Conservation (phyloP, 208 protist genomes). For the Leishmania mexicana region DNA sequence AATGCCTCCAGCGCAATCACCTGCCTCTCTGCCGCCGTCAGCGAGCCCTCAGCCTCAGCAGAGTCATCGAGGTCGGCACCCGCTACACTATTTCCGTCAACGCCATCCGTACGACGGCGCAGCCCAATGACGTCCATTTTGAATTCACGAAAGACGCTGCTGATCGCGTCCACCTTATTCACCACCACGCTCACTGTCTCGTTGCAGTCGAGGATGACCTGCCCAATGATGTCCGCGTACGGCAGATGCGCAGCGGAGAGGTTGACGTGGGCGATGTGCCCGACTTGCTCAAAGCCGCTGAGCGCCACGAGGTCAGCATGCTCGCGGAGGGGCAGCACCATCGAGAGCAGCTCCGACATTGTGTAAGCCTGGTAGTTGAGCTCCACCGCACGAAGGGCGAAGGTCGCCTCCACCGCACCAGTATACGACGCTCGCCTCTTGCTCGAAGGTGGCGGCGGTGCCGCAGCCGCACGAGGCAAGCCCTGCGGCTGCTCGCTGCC, state of each 20-base stretch:
- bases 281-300: conserved; percentile 89
- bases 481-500: neutral
- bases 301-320: conserved; percentile 40
- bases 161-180: conserved; percentile 96
- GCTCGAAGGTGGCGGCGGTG: neutral
- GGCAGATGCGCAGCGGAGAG: conserved; percentile 91
- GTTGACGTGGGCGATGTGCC: conserved; percentile 98
- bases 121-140: conserved; percentile 96
- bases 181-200: conserved; percentile 94
- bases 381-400: conserved; percentile 39
- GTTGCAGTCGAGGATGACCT: conserved; percentile 97
- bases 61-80: neutral
- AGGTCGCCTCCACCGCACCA: conserved; percentile 27
- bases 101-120: conserved; percentile 34
- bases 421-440: neutral
- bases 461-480: neutral
- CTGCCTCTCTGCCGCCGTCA: conserved; percentile 34
- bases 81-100: neutral
- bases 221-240: conserved; percentile 92
- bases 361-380: conserved; percentile 81
- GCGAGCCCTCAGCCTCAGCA: neutral
- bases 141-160: conserved; percentile 96
- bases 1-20: conserved; percentile 18
- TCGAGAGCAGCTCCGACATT: conserved; percentile 77
- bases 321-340: conserved; percentile 34